Percentiles rank a stretch among this genome's conserved stretches.
phyloP scores from a whole-genome alignment of 768 basidiomycete genomes.

The Boletus rubroflammeus region DNA sequence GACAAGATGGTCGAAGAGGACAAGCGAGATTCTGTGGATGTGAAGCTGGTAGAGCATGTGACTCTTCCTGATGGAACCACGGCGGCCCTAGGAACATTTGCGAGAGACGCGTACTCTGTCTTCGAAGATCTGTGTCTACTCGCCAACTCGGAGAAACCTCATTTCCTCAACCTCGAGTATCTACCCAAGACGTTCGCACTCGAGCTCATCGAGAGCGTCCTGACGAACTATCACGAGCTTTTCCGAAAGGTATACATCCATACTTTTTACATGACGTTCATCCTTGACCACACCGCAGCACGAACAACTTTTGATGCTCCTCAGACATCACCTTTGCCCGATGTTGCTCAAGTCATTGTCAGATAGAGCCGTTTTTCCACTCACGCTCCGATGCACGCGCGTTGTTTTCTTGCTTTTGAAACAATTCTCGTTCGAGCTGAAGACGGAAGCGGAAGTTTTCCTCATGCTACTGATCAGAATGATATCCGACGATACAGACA shows the following conservation, averaged over 20 bases:
- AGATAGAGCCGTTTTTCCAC: slow-evolving; percentile 78
- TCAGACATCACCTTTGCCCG: slow-evolving; percentile 87
- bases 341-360: slow-evolving; percentile 83
- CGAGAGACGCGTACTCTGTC: slow-evolving; percentile 80
- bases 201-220: slow-evolving; percentile 95
- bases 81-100: slow-evolving; percentile 65
- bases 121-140: slow-evolving; percentile 93
- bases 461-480: slow-evolving; percentile 67
- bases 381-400: slow-evolving; percentile 86
- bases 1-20: slow-evolving; percentile 90
- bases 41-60: slow-evolving; percentile 34
- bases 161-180: slow-evolving; percentile 75
- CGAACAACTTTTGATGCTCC: slow-evolving; percentile 76
- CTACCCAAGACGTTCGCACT: slow-evolving; percentile 92
- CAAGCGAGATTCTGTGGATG: slow-evolving; percentile 33
- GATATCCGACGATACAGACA: slow-evolving; percentile 50
- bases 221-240: slow-evolving; percentile 87
- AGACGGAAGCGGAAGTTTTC: slow-evolving; percentile 84
- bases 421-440: slow-evolving; percentile 79
- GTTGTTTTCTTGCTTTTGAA: slow-evolving; percentile 93
- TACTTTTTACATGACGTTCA: neutral
- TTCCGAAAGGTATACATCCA: slow-evolving; percentile 66
- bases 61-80: slow-evolving; percentile 66
- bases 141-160: slow-evolving; percentile 75
- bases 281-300: slow-evolving; percentile 47